phyloP scores from a whole-genome alignment of 257 asterid genomes.

The Solanum okadae region DNA sequence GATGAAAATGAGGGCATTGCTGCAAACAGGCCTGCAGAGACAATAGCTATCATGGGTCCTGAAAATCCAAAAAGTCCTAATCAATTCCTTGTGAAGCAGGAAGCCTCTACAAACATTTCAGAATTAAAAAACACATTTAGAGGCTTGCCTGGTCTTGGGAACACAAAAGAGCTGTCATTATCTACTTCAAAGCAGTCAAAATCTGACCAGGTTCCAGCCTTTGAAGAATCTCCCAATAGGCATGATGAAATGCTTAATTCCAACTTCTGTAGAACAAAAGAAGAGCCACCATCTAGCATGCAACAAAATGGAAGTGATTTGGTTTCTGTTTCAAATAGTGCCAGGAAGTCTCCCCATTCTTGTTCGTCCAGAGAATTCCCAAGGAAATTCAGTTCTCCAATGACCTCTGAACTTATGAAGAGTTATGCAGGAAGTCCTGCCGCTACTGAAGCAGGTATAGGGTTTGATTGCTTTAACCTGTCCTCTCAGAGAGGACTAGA shows the following conservation, averaged over 20 bases:
- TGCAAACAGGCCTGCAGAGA: slow-evolving; percentile 14
- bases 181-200: slow-evolving; percentile 26
- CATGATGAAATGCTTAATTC: slow-evolving; percentile 18
- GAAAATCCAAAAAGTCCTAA: slow-evolving; percentile 16
- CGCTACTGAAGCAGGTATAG: slow-evolving; percentile 9
- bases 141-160: slow-evolving; percentile 15
- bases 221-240: slow-evolving; percentile 16
- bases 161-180: slow-evolving; percentile 10
- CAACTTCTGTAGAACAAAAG: slow-evolving; percentile 11
- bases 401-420: slow-evolving; percentile 19
- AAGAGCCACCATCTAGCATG: slow-evolving; percentile 13
- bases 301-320: slow-evolving; percentile 22
- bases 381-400: slow-evolving; percentile 23
- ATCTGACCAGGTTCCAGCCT: slow-evolving; percentile 4
- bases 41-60: slow-evolving; percentile 26
- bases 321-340: slow-evolving; percentile 26
- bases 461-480: slow-evolving; percentile 17
- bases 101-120: neutral
- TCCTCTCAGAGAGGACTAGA: slow-evolving; percentile 13
- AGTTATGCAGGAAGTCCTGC: slow-evolving; percentile 17
- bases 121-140: slow-evolving; percentile 23
- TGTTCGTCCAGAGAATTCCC: slow-evolving; percentile 23
- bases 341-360: slow-evolving; percentile 33
- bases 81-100: slow-evolving; percentile 28
- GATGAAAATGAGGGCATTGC: slow-evolving; percentile 67